These are phyloP conservation scores for Kodamaea kakaduensis DNA, from an alignment of 805 yeast species.

Conservation along the genomic window DNA sequence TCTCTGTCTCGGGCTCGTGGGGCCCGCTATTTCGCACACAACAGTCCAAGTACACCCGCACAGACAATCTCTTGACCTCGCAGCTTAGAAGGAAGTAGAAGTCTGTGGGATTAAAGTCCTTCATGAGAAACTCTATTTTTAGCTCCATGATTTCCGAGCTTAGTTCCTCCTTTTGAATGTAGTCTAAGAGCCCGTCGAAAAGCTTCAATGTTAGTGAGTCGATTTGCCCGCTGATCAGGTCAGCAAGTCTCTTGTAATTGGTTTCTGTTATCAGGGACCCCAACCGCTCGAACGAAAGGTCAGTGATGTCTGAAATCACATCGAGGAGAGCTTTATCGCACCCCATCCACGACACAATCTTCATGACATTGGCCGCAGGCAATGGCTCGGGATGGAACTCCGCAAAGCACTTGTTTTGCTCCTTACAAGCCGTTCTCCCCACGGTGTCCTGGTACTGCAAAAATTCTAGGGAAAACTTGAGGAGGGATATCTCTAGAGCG, in stretches of 20 bases:
- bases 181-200: constrained; percentile 12
- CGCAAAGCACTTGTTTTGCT: constrained; percentile 19
- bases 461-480: constrained; percentile 23
- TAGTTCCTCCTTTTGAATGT: constrained; percentile 4
- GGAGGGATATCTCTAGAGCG: constrained; percentile 17
- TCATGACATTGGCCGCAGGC: constrained; percentile 10
- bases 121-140: constrained; percentile 10
- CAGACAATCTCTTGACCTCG: constrained; percentile 24
- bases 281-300: constrained; percentile 26
- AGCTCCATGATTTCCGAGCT: constrained; percentile 8
- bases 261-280: constrained; percentile 12
- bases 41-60: constrained; percentile 24
- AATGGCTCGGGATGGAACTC: constrained; percentile 3
- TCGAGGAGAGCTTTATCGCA: constrained; percentile 23
- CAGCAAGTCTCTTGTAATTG: constrained; percentile 14
- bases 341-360: constrained; percentile 29
- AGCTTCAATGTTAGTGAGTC: constrained; percentile 14
- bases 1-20: constrained; percentile 14
- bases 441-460: constrained; percentile 24
- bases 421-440: constrained; percentile 29
- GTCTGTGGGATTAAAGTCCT: constrained; percentile 16
- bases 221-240: constrained; percentile 16
- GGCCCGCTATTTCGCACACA: constrained; percentile 25
- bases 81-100: constrained; percentile 25
- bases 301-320: constrained; percentile 29